A percentile compares a stretch with the other conserved stretches of the same genome.
Evolutionary conservation across 1,139 yeast genomes (phyloP).

Genomic region (Yamadazyma diospyri): DNA sequence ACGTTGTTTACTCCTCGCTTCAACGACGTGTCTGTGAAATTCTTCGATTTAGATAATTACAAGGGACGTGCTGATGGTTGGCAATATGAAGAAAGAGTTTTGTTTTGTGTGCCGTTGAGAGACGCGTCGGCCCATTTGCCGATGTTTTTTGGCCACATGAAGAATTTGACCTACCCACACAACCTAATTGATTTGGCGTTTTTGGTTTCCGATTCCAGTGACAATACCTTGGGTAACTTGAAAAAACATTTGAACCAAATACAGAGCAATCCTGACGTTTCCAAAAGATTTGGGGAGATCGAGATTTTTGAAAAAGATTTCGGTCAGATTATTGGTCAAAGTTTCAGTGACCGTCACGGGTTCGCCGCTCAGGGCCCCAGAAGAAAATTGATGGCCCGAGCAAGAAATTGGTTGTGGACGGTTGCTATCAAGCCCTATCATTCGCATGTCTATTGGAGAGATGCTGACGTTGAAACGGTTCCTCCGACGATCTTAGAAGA

Average conservation of each 20-base stretch:
- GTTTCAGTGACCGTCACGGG: conserved; percentile 51
- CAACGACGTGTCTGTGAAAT: conserved; percentile 27
- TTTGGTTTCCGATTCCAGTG: conserved; percentile 55
- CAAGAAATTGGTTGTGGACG: conserved; percentile 53
- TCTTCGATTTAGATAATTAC: conserved; percentile 44
- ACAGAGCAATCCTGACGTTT: conserved; percentile 40
- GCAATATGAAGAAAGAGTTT: conserved; percentile 51
- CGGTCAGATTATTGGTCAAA: conserved; percentile 51
- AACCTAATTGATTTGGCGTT: conserved; percentile 55
- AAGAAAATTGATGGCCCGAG: conserved; percentile 51
- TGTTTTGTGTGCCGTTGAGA: conserved; percentile 57
- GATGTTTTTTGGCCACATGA: conserved; percentile 58
- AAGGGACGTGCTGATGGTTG: conserved; percentile 49
- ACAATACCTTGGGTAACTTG: conserved; percentile 52
- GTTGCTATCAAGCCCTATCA: conserved; percentile 52
- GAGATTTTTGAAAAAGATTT: conserved; percentile 54
- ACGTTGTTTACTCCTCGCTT: conserved; percentile 24
- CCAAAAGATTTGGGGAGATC: conserved; percentile 51
- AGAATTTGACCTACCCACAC: conserved; percentile 56
- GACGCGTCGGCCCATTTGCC: conserved; percentile 64
- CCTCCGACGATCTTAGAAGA: conserved; percentile 51
- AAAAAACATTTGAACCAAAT: conserved; percentile 38
- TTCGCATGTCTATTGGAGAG: conserved; percentile 54
- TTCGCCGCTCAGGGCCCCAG: conserved; percentile 55
- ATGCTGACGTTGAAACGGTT: conserved; percentile 52